A percentile compares a stretch with the other conserved stretches of the same genome.
These are phyloP conservation scores for Terfezia claveryi DNA, from an alignment of 495 filamentous ascomycete species.

Conservation along the genomic window DNA sequence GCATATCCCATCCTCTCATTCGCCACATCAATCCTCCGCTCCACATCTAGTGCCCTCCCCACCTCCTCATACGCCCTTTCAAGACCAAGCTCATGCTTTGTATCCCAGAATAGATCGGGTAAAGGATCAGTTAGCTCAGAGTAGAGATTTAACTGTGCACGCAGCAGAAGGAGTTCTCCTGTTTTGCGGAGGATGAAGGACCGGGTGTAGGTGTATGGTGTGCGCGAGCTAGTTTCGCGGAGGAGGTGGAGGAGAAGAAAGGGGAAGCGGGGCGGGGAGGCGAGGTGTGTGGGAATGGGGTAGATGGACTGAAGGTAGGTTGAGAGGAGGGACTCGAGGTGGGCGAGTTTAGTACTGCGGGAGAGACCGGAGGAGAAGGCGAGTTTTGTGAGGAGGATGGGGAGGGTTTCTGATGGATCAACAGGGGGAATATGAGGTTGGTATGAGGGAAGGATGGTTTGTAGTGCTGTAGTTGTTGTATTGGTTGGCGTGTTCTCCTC, in stretches of 20 bases:
- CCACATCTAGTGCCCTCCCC: slow-evolving; percentile 70
- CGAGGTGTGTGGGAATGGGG: slow-evolving; percentile 52
- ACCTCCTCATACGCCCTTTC: slow-evolving; percentile 91
- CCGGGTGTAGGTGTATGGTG: slow-evolving; percentile 45
- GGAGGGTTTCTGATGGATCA: slow-evolving; percentile 25
- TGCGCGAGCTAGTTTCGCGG: slow-evolving; percentile 40
- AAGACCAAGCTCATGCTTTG: slow-evolving; percentile 58
- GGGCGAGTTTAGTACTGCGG: slow-evolving; percentile 84
- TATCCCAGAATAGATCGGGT: slow-evolving; percentile 95
- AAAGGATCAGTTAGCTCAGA: slow-evolving; percentile 89
- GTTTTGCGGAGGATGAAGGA: slow-evolving; percentile 78
- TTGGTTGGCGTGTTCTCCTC: neutral
- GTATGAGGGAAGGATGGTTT: slow-evolving; percentile 6
- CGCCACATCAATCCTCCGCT: slow-evolving; percentile 72
- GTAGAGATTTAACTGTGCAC: slow-evolving; percentile 88
- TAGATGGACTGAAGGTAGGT: slow-evolving; percentile 69
- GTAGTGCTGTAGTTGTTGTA: neutral
- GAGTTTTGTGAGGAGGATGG: slow-evolving; percentile 68
- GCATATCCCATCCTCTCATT: slow-evolving; percentile 98
- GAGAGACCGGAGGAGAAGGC: slow-evolving; percentile 94
- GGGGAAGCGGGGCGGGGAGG: slow-evolving; percentile 38
- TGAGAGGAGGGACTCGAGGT: slow-evolving; percentile 61
- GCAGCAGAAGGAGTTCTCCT: slow-evolving; percentile 70
- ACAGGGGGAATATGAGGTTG: slow-evolving; percentile 10
- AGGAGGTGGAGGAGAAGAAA: slow-evolving; percentile 41